Evolutionary conservation across 768 basidiomycete species (phyloP).

Genomic region (Tulasnella sp.): DNA sequence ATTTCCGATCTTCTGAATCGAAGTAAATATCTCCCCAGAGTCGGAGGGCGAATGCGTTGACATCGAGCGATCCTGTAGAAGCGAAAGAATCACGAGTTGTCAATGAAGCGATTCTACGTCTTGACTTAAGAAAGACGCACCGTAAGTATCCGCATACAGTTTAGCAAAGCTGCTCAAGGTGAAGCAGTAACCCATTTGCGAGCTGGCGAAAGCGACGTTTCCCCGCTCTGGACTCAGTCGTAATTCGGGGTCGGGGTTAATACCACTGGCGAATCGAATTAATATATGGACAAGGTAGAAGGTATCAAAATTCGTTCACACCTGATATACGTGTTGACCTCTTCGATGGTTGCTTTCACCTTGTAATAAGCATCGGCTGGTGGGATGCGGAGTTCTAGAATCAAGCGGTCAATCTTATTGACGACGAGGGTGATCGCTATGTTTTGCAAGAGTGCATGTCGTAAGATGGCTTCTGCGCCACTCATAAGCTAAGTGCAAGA

Average conservation of each 20-base stretch:
- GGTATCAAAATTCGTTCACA: constrained; percentile 35
- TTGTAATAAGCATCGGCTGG: constrained; percentile 98
- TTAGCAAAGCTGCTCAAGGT: constrained; percentile 90
- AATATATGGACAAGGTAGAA: constrained; percentile 4
- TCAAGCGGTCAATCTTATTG: constrained; percentile 97
- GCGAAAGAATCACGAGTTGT: background rate
- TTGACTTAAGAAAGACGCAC: constrained; percentile 39
- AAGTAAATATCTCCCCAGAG: constrained; percentile 99
- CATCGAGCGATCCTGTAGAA: constrained; percentile 64
- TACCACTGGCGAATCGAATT: constrained; percentile 37
- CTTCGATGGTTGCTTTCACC: constrained; percentile 98
- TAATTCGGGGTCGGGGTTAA: constrained; percentile 83
- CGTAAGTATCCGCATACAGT: constrained; percentile 93
- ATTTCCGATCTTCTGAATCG: constrained; percentile 77
- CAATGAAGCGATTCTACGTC: background rate
- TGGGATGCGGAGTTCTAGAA: constrained; percentile 92
- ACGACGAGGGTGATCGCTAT: constrained; percentile 88
- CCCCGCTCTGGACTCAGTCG: constrained; percentile 91
- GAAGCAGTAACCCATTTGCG: constrained; percentile 98
- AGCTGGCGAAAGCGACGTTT: constrained; percentile 95
- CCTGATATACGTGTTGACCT: constrained; percentile 96
- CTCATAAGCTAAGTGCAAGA: constrained; percentile 71
- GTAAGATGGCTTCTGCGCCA: constrained; percentile 80
- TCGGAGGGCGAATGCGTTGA: constrained; percentile 79
- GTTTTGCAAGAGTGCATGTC: constrained; percentile 84